phyloP scores from a whole-genome alignment of 2,329 filamentous ascomycete species.

The Colletotrichum kahawae region DNA sequence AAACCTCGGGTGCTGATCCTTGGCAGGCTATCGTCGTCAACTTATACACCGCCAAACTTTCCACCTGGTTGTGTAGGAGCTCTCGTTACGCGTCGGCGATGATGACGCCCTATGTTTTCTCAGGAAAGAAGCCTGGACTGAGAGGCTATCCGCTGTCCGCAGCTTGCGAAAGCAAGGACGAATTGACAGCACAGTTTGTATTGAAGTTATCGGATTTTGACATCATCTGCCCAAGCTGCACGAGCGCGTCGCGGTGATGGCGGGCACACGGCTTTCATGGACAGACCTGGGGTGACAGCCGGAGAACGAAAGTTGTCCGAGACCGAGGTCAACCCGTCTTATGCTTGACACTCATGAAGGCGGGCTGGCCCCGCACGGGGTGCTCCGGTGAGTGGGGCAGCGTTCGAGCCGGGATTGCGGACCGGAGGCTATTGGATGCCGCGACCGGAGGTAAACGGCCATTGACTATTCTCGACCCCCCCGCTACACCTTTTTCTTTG shows the following conservation, averaged over 20 bases:
- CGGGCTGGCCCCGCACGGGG: neutral
- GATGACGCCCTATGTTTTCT: neutral
- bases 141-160: neutral
- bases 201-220: neutral
- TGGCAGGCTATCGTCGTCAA: neutral
- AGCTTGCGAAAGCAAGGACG: neutral
- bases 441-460: neutral
- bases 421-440: neutral
- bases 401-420: neutral
- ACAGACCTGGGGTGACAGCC: neutral
- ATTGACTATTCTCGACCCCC: neutral
- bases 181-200: fast-evolving
- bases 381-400: neutral
- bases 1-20: neutral
- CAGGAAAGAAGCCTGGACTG: neutral
- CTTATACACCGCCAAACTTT: neutral
- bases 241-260: neutral
- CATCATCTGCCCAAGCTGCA: neutral
- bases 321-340: neutral
- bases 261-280: neutral
- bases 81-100: neutral
- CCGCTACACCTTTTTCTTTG: neutral
- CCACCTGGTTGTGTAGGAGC: neutral
- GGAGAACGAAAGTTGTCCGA: neutral
- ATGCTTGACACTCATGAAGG: neutral